These are phyloP conservation scores for Cadophora sp. DNA, from an alignment of 2,329 filamentous ascomycete species.

Conservation along the genomic window DNA sequence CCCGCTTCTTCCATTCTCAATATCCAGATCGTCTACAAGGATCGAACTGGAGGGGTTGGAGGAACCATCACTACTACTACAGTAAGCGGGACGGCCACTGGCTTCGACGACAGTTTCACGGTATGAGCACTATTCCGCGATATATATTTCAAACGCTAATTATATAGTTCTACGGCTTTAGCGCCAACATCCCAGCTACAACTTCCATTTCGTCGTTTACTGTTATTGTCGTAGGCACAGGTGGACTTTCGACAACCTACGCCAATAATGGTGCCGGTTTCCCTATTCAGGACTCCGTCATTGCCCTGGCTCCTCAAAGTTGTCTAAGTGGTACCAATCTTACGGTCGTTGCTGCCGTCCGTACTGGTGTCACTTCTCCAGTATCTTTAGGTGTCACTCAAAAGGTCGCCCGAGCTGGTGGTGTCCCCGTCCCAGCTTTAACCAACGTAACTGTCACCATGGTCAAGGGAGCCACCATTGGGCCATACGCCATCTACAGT, in stretches of 20 bases:
- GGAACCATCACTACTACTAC: slow-evolving; percentile 54
- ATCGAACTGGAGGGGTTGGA: slow-evolving; percentile 55
- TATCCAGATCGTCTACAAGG: slow-evolving; percentile 61
- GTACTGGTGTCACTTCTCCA: slow-evolving; percentile 29
- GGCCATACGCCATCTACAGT: slow-evolving; percentile 39
- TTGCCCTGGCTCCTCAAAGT: slow-evolving; percentile 63
- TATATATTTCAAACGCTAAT: neutral
- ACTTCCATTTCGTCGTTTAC: slow-evolving; percentile 68
- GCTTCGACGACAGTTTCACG: slow-evolving; percentile 66
- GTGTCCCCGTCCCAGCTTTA: slow-evolving; percentile 35
- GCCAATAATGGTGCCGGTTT: slow-evolving; percentile 66
- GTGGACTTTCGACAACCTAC: slow-evolving; percentile 53
- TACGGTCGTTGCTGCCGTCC: slow-evolving; percentile 40
- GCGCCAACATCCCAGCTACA: slow-evolving; percentile 57
- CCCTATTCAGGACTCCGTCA: slow-evolving; percentile 59
- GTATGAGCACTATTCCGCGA: slow-evolving; percentile 51
- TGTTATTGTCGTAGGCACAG: slow-evolving; percentile 55
- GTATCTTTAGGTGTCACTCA: slow-evolving; percentile 32
- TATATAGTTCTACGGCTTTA: slow-evolving; percentile 41
- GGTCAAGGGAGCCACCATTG: slow-evolving; percentile 34
- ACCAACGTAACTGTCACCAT: slow-evolving; percentile 32
- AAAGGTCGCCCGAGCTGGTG: slow-evolving; percentile 33
- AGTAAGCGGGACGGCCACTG: slow-evolving; percentile 55
- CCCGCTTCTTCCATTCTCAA: slow-evolving; percentile 52
- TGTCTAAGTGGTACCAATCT: slow-evolving; percentile 50